A percentile compares a stretch with the other conserved stretches of the same genome.
Conservation (phyloP, 768 basidiomycete species). For the Amylocystis lapponica region DNA sequence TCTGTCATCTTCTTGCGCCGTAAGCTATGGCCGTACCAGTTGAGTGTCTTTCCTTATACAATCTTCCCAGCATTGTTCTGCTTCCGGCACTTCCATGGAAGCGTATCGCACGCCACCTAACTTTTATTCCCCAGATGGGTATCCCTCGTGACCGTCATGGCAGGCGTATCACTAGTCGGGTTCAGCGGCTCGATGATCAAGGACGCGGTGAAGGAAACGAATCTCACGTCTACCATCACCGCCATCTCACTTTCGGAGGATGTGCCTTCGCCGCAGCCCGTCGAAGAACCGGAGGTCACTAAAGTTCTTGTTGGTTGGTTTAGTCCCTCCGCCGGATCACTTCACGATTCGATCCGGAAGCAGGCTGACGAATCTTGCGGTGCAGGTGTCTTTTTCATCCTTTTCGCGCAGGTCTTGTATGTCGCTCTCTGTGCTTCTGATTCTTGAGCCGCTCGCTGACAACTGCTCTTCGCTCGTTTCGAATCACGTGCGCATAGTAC, state of each 20-base stretch:
- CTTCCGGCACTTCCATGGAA: constrained; percentile 7
- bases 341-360: constrained; percentile 8
- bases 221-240: constrained; percentile 18
- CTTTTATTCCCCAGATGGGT: constrained; percentile 59
- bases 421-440: constrained; percentile 22
- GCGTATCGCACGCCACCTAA: constrained; percentile 2
- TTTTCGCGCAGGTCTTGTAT: constrained; percentile 94
- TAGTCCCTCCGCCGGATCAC: constrained; percentile 3
- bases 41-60: constrained; percentile 12
- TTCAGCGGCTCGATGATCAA: constrained; percentile 86
- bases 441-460: constrained; percentile 3
- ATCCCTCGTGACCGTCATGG: constrained; percentile 84
- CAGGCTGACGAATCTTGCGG: neutral
- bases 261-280: constrained; percentile 36
- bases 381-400: constrained; percentile 80
- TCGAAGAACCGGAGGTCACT: constrained; percentile 57
- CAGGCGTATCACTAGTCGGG: constrained; percentile 80
- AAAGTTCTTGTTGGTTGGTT: constrained; percentile 69
- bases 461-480: constrained; percentile 3
- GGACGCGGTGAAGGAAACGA: constrained; percentile 49
- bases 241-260: constrained; percentile 25
- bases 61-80: constrained; percentile 12
- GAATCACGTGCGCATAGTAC: constrained; percentile 67
- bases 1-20: constrained; percentile 88
- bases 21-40: constrained; percentile 86